Percentiles rank a stretch among this genome's conserved stretches.
Conservation (phyloP, 2,329 filamentous ascomycete species). For the Aspergillus pseudonomiae region DNA sequence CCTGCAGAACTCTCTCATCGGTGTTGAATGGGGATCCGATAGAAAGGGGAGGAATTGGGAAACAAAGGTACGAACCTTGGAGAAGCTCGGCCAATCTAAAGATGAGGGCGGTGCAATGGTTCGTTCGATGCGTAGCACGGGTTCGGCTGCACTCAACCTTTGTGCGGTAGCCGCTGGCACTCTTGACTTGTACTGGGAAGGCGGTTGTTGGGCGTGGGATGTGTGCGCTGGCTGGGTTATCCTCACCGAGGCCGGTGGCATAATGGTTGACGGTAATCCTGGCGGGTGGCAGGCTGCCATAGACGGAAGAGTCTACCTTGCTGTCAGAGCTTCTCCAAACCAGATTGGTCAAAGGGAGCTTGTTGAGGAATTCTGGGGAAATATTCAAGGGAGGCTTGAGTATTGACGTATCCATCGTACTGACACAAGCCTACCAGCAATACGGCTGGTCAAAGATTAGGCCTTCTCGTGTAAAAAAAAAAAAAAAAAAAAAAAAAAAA, state of each 20-base stretch:
- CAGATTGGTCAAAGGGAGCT: conserved; percentile 42
- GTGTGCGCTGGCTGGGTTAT: conserved; percentile 67
- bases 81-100: conserved; percentile 49
- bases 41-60: conserved; percentile 59
- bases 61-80: conserved; percentile 59
- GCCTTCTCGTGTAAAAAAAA: too few relatives aligned
- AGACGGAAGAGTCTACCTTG: conserved; percentile 60
- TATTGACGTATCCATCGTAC: conserved; percentile 28
- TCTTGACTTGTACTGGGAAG: conserved; percentile 67
- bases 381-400: conserved; percentile 41
- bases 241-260: conserved; percentile 61
- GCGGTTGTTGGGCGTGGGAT: conserved; percentile 68
- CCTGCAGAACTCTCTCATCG: conserved; percentile 56
- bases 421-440: neutral
- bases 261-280: conserved; percentile 61
- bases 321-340: conserved; percentile 38
- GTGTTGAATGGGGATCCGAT: conserved; percentile 65
- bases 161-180: conserved; percentile 61
- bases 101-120: conserved; percentile 64
- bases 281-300: conserved; percentile 59
- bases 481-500: too few relatives aligned
- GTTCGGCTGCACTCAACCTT: conserved; percentile 63
- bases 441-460: neutral
- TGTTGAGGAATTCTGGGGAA: conserved; percentile 47
- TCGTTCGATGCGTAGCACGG: conserved; percentile 59